Base-by-base conservation (phyloP, 352 stramenopile genomes). In the Phytophthora sp. region DNA sequence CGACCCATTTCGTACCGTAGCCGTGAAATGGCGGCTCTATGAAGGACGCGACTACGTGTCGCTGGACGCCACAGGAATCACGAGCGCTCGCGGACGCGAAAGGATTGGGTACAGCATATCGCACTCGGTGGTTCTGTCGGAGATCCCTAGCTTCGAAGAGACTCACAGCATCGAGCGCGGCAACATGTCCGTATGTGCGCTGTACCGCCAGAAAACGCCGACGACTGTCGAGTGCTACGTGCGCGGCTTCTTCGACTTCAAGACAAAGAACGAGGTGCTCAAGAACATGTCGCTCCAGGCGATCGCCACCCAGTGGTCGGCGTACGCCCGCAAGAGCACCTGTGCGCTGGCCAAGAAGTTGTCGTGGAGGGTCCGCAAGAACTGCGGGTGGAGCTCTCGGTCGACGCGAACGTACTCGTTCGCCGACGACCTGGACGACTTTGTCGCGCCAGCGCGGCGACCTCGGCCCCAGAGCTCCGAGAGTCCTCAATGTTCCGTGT, bases 1-100 rank as follows among this genome's bases (percentile, higher is more conserved):
- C 31, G 68, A 86, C 53, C 82, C 82, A 24, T 91, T 88, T 44
- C 74, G 71, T 23, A 57, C 66, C 12, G 57, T 80, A n/a, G 58
- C 57, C 3, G 52, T 78, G 27, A 80, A 78, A 49, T 80, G 74
- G 71, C 54, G 67, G 12, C 52, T 79, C 6, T 80, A 79, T 21
- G 58, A 76, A 8, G 38, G 44, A 9, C 57, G 66, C 45, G 73
- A 79, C 55, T 79, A 71, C 34, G 66, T 77, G 15, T 72, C 54
- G 5, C 51, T 82, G 9, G 69, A 82, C 38, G 54, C 69, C 12
- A 79, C 66, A 13, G 75, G 75, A 12, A 69, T 84, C 17, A 37
- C n/a, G n/a, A 18, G 59, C 27, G 28, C 45, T 12, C 31, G 43
- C 11, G 55, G 60, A 26, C 61, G 65, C 21, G 63, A 79, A 45